phyloP scores from a whole-genome alignment of 129 eudicot species.

The carrot (Daucus carota) region DH1_v3.0 NC_030388.2:29077001-29077500 shows the following conservation, averaged over 20 bases:
- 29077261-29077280: neutral
- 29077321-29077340: slow-evolving; percentile 92
- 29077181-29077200: neutral
- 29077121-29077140: too few relatives aligned
- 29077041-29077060: too few relatives aligned
- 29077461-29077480: slow-evolving; percentile 23
- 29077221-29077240: neutral
- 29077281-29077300: neutral
- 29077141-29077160: too few relatives aligned
- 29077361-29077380: slow-evolving; percentile 92
- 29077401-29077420: slow-evolving; percentile 92
- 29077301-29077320: slow-evolving; percentile 51
- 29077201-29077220: neutral
- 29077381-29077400: slow-evolving; percentile 86
- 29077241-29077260: slow-evolving; percentile 6
- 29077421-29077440: slow-evolving; percentile 71
- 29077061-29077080: too few relatives aligned
- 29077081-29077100: too few relatives aligned
- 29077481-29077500: neutral
- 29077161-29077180: neutral
- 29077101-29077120: too few relatives aligned
- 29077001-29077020: too few relatives aligned
- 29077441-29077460: slow-evolving; percentile 86
- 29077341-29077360: slow-evolving; percentile 88
- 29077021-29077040: too few relatives aligned